Evolutionary conservation across 2,329 filamentous ascomycete species (phyloP).

Genomic region (Nemania sp.): DNA sequence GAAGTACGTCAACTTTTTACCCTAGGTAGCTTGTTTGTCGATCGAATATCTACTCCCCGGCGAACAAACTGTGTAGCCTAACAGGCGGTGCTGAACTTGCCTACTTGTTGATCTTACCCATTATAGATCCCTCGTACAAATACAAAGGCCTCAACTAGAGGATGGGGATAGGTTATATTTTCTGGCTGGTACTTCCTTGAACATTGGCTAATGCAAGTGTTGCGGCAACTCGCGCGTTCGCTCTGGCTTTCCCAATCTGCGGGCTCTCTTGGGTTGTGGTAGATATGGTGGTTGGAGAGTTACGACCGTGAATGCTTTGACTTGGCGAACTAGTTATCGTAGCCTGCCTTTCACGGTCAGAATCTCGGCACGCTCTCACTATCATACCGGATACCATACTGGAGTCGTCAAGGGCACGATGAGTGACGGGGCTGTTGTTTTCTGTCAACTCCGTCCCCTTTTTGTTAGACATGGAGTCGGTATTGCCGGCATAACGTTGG

Average conservation of each 20-base stretch:
- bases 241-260: slow-evolving; percentile 10
- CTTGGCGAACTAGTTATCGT: slow-evolving; percentile 5
- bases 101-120: not conserved
- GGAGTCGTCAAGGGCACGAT: not conserved
- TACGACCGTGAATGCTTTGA: not conserved
- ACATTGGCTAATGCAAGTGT: slow-evolving; percentile 28
- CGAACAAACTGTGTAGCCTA: not conserved
- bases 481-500: not conserved
- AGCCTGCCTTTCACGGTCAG: not conserved
- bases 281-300: not conserved
- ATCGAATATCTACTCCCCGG: not conserved
- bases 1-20: not conserved
- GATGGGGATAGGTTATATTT: not conserved
- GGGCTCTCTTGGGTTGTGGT: slow-evolving; percentile 5
- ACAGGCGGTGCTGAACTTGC: not conserved
- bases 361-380: not conserved
- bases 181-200: slow-evolving; percentile 1
- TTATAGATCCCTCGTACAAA: not conserved
- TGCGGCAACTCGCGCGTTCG: slow-evolving; percentile 31
- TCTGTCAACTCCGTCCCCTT: slow-evolving; percentile 4
- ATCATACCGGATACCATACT: not conserved
- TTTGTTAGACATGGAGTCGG: slow-evolving; percentile 8
- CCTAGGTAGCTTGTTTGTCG: no score
- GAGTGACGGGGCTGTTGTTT: not conserved
- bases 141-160: no score